Base-by-base conservation (phyloP, 179 eudicot species). In the Beta lomatogona region DNA sequence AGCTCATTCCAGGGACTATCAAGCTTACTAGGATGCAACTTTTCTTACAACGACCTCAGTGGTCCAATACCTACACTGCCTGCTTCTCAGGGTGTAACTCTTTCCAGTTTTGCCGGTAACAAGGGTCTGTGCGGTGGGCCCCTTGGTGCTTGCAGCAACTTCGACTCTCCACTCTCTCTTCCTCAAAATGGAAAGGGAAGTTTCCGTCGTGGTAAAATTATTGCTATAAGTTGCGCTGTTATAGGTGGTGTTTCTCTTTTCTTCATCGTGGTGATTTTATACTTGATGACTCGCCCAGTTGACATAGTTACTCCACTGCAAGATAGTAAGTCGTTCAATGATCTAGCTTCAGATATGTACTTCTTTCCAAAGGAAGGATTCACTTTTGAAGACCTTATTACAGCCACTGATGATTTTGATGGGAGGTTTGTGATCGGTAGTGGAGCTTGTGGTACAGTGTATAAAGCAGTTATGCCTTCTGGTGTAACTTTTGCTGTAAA, bases 371-470 rank as follows among this genome's bases (percentile, higher is more conserved):
- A 85, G 31, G 88, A 85, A 71, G 90, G 88, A 7, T 85, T 87
- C 63, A 81, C 77, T 54, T 83, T 87, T 70, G 85, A 87, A 44
- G 90, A 87, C 55, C 78, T 87, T 54, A 18, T 85, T 15, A 70
- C 46, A 44, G 80, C 88, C 16, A 87, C 90, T n/a, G 83, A 83
- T 19, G 71, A 85, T 82, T 87, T 87, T 67, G 77, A 87, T 78
- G 83, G 85, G 16, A 80, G 71, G 19, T 85, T 78, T 71, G 86
- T 81, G 79, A 83, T 87, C 22, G 90, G 90, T 50, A 81, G 77
- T 80, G 90, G 90, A 72, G 90, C 88, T 46, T 85, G 88, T 81
- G 90, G 90, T 41, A 75, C 81, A 18, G 90, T 87, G 18, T 87
- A 83, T 18, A 87, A 80, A 79, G 90, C 88, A 1, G 83, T 81